These are phyloP conservation scores for Phytophthora parvispora DNA, from an alignment of 352 stramenopile species.

Conservation along the genomic window DNA sequence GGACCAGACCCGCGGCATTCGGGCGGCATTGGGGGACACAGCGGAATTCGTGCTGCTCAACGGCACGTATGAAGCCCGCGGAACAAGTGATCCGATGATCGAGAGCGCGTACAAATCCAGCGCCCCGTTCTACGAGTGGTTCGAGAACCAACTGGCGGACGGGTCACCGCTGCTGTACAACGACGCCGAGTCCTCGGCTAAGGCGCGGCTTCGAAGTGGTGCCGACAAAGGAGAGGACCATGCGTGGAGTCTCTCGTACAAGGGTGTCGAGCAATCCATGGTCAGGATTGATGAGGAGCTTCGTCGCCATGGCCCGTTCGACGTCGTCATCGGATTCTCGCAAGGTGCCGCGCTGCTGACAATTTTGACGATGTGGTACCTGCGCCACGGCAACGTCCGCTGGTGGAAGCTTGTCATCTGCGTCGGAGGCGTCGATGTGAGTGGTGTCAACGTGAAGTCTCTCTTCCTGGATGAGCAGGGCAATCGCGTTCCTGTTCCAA, in stretches of 20 bases:
- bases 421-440: constrained; percentile 45
- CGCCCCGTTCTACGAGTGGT: constrained; percentile 61
- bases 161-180: constrained; percentile 38
- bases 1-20: constrained; percentile 53
- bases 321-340: constrained; percentile 62
- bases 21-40: constrained; percentile 30
- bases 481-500: constrained; percentile 31
- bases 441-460: constrained; percentile 38
- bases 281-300: constrained; percentile 44
- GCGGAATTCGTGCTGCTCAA: constrained; percentile 57
- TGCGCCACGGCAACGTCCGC: constrained; percentile 21
- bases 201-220: constrained; percentile 27
- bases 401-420: constrained; percentile 58
- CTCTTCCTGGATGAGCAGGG: constrained; percentile 46
- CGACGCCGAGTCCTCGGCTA: constrained; percentile 43
- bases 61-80: constrained; percentile 48
- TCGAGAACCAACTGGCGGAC: constrained; percentile 40
- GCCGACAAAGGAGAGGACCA: constrained; percentile 36
- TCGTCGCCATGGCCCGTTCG: constrained; percentile 42
- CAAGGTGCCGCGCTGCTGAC: constrained; percentile 55
- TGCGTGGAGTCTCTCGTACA: constrained; percentile 42
- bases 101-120: constrained; percentile 35
- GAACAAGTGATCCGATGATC: constrained; percentile 44
- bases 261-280: constrained; percentile 50
- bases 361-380: constrained; percentile 51